A percentile compares a stretch with the other conserved stretches of the same genome.
Evolutionary conservation across 1,284 basidiomycete genomes (phyloP).

Genomic region (Meira miltonrushii): DNA sequence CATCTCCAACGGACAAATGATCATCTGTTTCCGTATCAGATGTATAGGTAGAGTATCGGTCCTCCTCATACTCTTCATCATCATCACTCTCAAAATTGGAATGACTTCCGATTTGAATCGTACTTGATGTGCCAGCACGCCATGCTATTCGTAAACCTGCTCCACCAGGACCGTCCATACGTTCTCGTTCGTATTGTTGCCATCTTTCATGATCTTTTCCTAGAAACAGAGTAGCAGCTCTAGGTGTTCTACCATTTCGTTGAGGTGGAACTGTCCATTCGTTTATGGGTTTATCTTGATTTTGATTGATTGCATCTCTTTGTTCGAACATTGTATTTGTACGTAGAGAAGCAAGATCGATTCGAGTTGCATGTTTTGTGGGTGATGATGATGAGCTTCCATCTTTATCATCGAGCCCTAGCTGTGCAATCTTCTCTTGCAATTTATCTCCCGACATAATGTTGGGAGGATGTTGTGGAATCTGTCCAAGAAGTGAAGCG

Average conservation of each 20-base stretch:
- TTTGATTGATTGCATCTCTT: constrained; percentile 7
- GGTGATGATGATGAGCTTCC: not conserved
- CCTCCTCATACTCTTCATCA: constrained; percentile 10
- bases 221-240: constrained; percentile 42
- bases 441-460: too few relatives aligned
- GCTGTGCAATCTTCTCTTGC: too few relatives aligned
- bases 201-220: constrained; percentile 50
- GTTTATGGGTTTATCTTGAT: not conserved
- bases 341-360: constrained; percentile 2
- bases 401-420: too few relatives aligned
- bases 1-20: not conserved
- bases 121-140: constrained; percentile 14
- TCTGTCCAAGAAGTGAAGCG: too few relatives aligned
- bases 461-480: too few relatives aligned
- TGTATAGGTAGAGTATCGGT: not conserved
- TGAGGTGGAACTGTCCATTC: constrained; percentile 10
- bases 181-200: constrained; percentile 33
- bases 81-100: constrained; percentile 2
- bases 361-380: not conserved
- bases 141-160: constrained; percentile 16
- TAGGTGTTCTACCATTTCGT: constrained; percentile 11
- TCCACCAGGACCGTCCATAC: constrained; percentile 18
- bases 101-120: constrained; percentile 1
- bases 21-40: too few relatives aligned
- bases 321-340: constrained; percentile 13